Base-by-base conservation (phyloP, 192 early-diverging fungal genomes). In the Backusella liffmaniae region DNA sequence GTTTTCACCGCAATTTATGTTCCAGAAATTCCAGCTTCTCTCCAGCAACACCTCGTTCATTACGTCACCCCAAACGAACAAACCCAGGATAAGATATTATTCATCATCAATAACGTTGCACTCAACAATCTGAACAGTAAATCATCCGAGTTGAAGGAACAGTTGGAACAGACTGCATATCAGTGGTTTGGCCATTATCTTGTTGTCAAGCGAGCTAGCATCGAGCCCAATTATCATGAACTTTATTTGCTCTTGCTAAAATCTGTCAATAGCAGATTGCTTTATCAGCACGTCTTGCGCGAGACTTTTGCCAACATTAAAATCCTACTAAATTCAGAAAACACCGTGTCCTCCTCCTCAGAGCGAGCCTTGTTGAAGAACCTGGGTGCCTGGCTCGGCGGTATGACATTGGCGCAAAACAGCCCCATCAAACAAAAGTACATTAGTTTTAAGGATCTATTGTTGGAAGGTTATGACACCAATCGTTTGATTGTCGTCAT, bases 161-260 rank as follows among this genome's bases (percentile, higher is more conserved):
- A 94, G 72, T 84, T 96, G 21, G 82, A 87, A 1, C 86, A 88
- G n/a, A 76, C 77, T n/a, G 79, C 77, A 34, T 92, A 87, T 72
- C 86, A 91, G 26, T 99, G 98, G 98, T 98, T 99, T 77, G 94
- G 95, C 70, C 90, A 96, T 76, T 96, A 98, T 75, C 84, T 99
- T 5, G 92, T 99, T 6, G 95, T 96, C 53, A 97, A 98, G 84
- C 89, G 98, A 1, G 94, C 96, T 3, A 97, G 95, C 77, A 93
- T 96, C 65, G 97, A 99, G 81, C 96, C 96, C 67, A 99, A 99
- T 84, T 96, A 96, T 78, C 98, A 99, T 78, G 80, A 91, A 72
- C 88, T 98, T 21, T 99, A 99, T 80, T 84, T 96, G 44, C 81
- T 90, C 53, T 92, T 98, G 68, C 75, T 99, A 39, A 94, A 97